These are phyloP conservation scores for Dendrobium nobile DNA, from an alignment of 106 monocot species.

Conservation along the genomic window DNA sequence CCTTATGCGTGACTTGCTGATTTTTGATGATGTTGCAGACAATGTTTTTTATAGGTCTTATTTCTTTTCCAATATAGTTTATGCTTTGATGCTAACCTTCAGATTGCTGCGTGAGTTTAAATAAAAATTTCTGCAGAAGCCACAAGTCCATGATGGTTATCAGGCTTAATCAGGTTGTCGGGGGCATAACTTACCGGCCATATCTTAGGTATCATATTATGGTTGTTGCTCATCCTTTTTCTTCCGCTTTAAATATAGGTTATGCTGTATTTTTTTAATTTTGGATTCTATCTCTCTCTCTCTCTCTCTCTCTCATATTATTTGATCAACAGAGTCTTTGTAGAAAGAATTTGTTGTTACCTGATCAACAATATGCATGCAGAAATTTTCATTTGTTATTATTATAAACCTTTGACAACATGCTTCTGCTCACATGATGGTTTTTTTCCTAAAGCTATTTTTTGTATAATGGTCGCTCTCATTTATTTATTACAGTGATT, in stretches of 20 bases:
- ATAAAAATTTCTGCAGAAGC: slow-evolving; percentile 39
- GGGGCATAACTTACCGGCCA: slow-evolving; percentile 99
- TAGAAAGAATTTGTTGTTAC: not conserved
- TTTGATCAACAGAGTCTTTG: not conserved
- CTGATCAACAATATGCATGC: not conserved
- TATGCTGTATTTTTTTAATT: not conserved
- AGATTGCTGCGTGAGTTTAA: not conserved
- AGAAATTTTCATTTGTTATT: not conserved
- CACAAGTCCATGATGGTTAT: slow-evolving; percentile 99
- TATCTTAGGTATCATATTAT: slow-evolving; percentile 51
- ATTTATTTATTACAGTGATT: not conserved
- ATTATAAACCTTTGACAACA: not conserved
- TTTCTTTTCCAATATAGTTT: not conserved
- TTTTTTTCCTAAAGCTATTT: not conserved
- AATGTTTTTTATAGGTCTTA: not conserved
- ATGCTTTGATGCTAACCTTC: not conserved
- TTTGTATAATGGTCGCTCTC: not conserved
- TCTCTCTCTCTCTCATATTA: not conserved
- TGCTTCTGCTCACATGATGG: not conserved
- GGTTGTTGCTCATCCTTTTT: not conserved
- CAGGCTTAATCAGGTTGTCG: slow-evolving; percentile 78
- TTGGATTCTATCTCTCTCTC: not conserved
- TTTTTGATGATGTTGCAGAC: not conserved
- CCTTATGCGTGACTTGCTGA: not conserved
- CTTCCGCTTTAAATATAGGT: not conserved